Evolutionary conservation across 2,329 filamentous ascomycete species (phyloP), one percentile per base, ranked within the genome.

Genomic region (Talaromyces sp.): DNA sequence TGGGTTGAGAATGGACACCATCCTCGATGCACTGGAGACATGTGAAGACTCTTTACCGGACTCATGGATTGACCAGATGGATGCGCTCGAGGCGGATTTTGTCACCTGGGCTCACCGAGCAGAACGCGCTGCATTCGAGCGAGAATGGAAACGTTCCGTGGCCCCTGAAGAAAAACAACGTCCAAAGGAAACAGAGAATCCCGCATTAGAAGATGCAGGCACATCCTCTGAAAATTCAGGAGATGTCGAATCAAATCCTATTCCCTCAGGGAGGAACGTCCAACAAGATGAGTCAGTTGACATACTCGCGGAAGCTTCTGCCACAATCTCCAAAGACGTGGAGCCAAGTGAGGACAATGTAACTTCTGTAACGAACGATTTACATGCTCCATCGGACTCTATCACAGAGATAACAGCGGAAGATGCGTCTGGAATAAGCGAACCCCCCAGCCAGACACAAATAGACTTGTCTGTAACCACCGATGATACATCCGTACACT

Each of bases 11-110:
- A 80, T 97, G 63, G 94, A 99, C 72, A 85, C 82, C 56, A 91
- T 97, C 83, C 82, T 99, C 14, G 92, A 99, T 74, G 83, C 85
- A 32, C 80, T 97, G 2, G 94, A 97, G 73, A 92, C 91, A 1
- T 82, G 87, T 58, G 82, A 88, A 50, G 94, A 99, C 68, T 91
- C 89, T 0, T 78, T 99, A 10, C 94, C 94, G 0, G 89, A 95
- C 46, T 73, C 79, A 29, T 99, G 93, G 94, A 85, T 97, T 59
- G 91, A 96, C 67, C 83, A 87, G 4, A 88, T 97, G 77, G 94
- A 97, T 72, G 75, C 77, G 0, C 79, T 95, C 4, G 94, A 99
- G 72, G 79, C 82, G 11, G 84, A 87, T 31, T 96, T 93, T 73
- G 85, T 86, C 8, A 83, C 87, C 26, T 99, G 94, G 94, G 85